Base-by-base conservation (phyloP, 2,329 filamentous ascomycete genomes). In the Bertia moriformis region DNA sequence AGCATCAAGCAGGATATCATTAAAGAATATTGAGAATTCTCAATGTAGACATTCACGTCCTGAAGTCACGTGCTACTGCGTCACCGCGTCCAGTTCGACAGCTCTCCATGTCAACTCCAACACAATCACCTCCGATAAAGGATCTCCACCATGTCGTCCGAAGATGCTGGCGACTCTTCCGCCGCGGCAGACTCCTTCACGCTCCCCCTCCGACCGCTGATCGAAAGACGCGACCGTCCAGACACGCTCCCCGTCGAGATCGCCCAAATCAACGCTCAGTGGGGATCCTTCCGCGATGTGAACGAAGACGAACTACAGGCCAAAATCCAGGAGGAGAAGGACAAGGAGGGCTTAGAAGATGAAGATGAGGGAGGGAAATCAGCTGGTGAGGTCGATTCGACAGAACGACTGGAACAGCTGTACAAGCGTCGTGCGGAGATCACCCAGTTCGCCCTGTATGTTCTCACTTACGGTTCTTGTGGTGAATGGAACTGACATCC, bases 381-480 rank as follows among this genome's bases (percentile, higher is more conserved):
- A 4, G 41, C 44, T 3, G 42, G 46, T 10, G 60, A 60, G 4
- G 36, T 60, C 33, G 53, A 62, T 37, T 47, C 51, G 3, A 53
- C 57, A 3, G 59, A 63, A 41, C 55, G 53, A 13, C 45, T 54
- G 37, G 58, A 65, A 33, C 51, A 57, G 37, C 42, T 66, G 24
- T 63, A 60, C 48, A 63, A 63, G 45, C 51, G 53, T 18, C 56
- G 62, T 10, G 53, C 55, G n/a, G 60, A 65, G 39, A 65, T 65
- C 41, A 52, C 54, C 13, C 55, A 63, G 39, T 61, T 60, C 41
- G 56, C 61, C 15, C 51, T 52, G 62, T 65, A 48, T 40, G 59
- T 40, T 20, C 14, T 42, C 19, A 37, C 14, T 7, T 15, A 14
- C 18, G 40, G 38, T 22, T 43, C 30, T 33, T 44, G 40, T 42